These are phyloP conservation scores for Moniliella sp. DNA, from an alignment of 1,284 basidiomycete genomes.

Conservation along the genomic window DNA sequence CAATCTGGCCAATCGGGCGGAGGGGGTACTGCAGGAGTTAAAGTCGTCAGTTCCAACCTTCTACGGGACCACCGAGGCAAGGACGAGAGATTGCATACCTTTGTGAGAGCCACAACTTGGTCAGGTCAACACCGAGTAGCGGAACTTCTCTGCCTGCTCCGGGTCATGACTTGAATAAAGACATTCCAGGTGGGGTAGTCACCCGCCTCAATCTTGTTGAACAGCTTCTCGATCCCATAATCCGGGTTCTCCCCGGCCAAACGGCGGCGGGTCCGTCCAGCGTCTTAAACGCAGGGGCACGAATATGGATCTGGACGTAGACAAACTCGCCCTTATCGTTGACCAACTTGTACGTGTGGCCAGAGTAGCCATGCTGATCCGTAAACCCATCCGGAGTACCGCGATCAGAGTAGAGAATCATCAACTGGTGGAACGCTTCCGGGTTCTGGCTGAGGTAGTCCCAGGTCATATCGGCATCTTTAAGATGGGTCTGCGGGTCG, in stretches of 20 bases:
- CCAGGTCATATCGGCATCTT: constrained; percentile 46
- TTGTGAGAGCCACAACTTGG: constrained; percentile 40
- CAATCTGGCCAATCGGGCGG: constrained; percentile 15
- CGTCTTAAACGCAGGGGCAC: constrained; percentile 36
- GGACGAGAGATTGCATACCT: too few relatives aligned
- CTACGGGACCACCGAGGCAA: too few relatives aligned
- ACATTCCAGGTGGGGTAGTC: constrained; percentile 60
- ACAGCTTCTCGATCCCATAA: constrained; percentile 43
- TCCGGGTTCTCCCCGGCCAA: constrained; percentile 58
- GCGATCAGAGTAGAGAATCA: constrained; percentile 69
- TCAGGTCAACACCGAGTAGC: constrained; percentile 73
- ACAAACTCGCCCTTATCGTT: constrained; percentile 55
- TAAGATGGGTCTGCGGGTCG: constrained; percentile 57
- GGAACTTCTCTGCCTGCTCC: constrained; percentile 67
- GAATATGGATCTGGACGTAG: constrained; percentile 60
- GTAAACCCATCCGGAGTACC: constrained; percentile 60
- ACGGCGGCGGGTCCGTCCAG: constrained; percentile 38
- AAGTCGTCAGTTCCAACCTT: too few relatives aligned
- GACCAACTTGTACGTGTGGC: constrained; percentile 74
- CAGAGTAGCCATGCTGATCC: constrained; percentile 56
- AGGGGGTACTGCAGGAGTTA: constrained; percentile 11
- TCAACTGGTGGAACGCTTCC: constrained; percentile 69
- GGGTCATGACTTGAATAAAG: constrained; percentile 64
- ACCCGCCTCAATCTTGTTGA: constrained; percentile 52
- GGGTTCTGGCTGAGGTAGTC: constrained; percentile 71